These are phyloP conservation scores for Mycena capillaripes DNA, from an alignment of 768 basidiomycete genomes.

Conservation along the genomic window DNA sequence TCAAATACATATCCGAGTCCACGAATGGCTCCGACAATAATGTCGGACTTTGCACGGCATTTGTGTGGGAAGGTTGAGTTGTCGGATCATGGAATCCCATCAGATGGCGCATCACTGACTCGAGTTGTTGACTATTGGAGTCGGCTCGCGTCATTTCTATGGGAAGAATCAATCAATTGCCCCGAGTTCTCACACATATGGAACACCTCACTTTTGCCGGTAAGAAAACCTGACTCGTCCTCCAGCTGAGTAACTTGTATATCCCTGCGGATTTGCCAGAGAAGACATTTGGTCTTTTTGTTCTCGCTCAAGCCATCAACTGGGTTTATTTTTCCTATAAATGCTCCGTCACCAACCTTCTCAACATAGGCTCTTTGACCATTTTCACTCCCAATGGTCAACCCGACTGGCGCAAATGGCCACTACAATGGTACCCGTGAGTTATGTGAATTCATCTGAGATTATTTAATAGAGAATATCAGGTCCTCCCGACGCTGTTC, in stretches of 20 bases:
- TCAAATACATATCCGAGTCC: too few species aligned
- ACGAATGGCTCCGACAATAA: too few species aligned
- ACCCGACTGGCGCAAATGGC: constrained; percentile 4
- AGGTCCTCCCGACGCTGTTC: constrained; percentile 13
- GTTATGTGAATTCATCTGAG: neutral
- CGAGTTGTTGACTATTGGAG: too few species aligned
- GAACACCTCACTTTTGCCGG: neutral
- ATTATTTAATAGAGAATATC: too few species aligned
- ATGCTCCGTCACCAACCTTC: neutral
- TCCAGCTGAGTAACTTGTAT: too few species aligned
- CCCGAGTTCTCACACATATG: neutral
- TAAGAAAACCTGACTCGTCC: neutral
- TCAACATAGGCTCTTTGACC: neutral
- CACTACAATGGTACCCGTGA: constrained; percentile 16
- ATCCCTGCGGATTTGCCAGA: too few species aligned
- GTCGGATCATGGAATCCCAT: too few species aligned
- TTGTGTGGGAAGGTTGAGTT: too few species aligned
- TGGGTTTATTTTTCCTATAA: neutral
- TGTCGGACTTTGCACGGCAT: too few species aligned
- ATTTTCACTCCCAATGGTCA: neutral
- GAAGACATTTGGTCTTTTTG: neutral
- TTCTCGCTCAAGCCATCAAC: neutral
- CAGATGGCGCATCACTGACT: too few species aligned
- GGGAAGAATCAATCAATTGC: neutral
- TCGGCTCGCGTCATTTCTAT: neutral